Evolutionary conservation across 1,284 basidiomycete genomes (phyloP).

Genomic region (Lentinula novae-zelandiae): DNA sequence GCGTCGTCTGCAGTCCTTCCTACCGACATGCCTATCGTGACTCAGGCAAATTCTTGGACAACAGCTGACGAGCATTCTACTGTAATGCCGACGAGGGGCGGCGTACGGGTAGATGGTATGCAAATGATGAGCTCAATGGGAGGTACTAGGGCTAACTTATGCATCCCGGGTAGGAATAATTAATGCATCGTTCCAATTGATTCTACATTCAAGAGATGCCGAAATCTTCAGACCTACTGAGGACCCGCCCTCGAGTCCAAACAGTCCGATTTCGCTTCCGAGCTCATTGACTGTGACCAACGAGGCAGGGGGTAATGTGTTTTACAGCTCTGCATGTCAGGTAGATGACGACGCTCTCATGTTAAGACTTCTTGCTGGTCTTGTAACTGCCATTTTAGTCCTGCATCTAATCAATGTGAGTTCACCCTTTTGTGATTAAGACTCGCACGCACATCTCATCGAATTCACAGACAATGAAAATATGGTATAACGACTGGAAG

Average conservation of each 20-base stretch:
- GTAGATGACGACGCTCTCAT: background rate
- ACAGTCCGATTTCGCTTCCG: background rate
- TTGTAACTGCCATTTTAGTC: background rate
- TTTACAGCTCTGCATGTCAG: background rate
- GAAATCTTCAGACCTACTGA: background rate
- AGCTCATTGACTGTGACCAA: background rate
- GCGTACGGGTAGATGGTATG: conserved; percentile 1
- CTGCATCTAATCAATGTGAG: background rate
- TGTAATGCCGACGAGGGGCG: background rate
- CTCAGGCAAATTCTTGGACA: background rate
- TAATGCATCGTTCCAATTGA: background rate
- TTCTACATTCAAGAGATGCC: background rate
- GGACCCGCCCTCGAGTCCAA: background rate
- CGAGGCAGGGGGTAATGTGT: background rate
- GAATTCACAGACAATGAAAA: background rate
- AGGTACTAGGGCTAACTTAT: background rate
- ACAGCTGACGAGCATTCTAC: background rate
- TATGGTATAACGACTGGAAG: background rate
- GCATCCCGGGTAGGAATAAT: background rate
- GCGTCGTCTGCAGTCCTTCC: background rate
- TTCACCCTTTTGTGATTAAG: background rate
- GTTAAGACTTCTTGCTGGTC: background rate
- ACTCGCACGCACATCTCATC: background rate
- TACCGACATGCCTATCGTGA: background rate
- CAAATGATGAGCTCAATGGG: background rate